Conservation (phyloP, 352 stramenopile species). For the Chrysophaeum taylorii region DNA sequence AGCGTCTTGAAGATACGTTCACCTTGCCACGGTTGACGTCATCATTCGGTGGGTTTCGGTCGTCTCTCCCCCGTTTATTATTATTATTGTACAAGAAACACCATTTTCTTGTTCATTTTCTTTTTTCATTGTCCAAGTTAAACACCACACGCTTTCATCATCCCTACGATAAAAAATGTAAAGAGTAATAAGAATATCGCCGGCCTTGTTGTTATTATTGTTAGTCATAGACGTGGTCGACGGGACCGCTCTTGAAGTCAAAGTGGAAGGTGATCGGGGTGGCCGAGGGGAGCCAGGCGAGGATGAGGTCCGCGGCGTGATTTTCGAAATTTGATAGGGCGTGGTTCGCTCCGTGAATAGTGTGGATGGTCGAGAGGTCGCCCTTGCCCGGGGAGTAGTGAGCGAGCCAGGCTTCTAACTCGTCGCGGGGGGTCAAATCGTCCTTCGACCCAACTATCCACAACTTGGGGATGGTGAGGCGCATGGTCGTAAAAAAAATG, state of each 20-base stretch:
- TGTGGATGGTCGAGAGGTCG: background rate
- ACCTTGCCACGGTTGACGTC: too few relatives aligned
- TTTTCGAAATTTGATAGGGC: background rate
- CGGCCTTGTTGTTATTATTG: too few relatives aligned
- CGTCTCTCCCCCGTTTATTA: too few relatives aligned
- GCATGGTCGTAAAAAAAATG: conserved; percentile 1
- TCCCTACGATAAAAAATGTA: too few relatives aligned
- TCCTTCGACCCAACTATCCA: background rate
- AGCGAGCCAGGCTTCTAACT: background rate
- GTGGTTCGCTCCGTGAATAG: background rate
- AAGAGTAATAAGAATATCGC: too few relatives aligned
- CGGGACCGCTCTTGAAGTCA: background rate
- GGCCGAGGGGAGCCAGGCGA: background rate
- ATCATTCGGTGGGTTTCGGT: too few relatives aligned
- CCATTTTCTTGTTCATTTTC: too few relatives aligned
- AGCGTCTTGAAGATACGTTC: too few relatives aligned
- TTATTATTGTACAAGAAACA: too few relatives aligned
- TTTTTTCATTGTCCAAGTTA: too few relatives aligned
- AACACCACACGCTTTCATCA: too few relatives aligned
- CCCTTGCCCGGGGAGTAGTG: background rate
- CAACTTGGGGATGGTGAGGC: background rate
- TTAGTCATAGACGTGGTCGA: background rate
- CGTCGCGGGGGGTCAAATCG: background rate
- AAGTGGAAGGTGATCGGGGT: background rate
- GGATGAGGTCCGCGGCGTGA: background rate